Conservation (phyloP, 768 basidiomycete species). For the Termitomyces sp. region DNA sequence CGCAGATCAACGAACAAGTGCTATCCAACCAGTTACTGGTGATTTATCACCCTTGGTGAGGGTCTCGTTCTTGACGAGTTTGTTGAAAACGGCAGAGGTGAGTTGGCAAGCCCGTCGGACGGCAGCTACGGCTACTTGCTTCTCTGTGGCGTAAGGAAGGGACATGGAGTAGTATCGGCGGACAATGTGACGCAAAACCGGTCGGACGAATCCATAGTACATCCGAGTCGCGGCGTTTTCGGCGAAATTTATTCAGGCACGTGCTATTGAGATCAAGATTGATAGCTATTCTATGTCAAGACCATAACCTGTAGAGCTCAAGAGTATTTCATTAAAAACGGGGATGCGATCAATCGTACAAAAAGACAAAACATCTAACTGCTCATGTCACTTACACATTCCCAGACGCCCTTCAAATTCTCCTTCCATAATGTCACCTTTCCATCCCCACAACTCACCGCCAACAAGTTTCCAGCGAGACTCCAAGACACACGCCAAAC, state of each 20-base stretch:
- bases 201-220: conserved; percentile 10
- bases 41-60: conserved; percentile 89
- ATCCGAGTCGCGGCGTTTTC: conserved; percentile 8
- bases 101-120: conserved; percentile 83
- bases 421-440: conserved; percentile 99
- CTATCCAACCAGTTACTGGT: conserved; percentile 71
- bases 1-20: background rate
- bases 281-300: too few species aligned
- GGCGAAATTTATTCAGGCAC: conserved; percentile 1
- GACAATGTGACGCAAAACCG: conserved; percentile 11
- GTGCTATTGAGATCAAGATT: background rate
- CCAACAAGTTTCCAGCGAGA: conserved; percentile 90
- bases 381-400: conserved; percentile 93
- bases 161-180: conserved; percentile 41
- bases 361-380: conserved; percentile 39
- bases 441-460: conserved; percentile 96
- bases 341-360: conserved; percentile 1
- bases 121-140: conserved; percentile 78
- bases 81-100: conserved; percentile 83
- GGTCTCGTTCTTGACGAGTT: conserved; percentile 80
- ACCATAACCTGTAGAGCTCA: background rate
- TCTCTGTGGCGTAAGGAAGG: conserved; percentile 56
- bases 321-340: background rate
- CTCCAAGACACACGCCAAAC: conserved; percentile 99
- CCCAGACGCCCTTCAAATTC: conserved; percentile 91